phyloP scores from a whole-genome alignment of 2,329 filamentous ascomycete species.

The Talaromyces sp. region DNA sequence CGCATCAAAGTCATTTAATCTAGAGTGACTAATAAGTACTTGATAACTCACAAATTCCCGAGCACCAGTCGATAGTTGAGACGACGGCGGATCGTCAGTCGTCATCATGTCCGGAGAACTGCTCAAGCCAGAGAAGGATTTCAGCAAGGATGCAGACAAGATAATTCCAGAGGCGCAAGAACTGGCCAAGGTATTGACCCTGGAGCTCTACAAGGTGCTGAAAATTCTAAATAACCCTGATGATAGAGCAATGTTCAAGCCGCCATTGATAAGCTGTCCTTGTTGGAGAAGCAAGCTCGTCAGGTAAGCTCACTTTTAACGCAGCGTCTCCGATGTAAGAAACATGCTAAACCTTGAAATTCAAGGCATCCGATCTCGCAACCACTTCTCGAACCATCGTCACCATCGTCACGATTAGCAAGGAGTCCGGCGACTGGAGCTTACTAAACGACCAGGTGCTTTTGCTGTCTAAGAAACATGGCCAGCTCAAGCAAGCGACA shows the following conservation, averaged over 20 bases:
- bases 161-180: constrained; percentile 86
- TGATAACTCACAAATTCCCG: background rate
- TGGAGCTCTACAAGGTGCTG: background rate
- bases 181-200: constrained; percentile 68
- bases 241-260: constrained; percentile 65
- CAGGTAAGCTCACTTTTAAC: constrained; percentile 58
- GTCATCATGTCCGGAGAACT: constrained; percentile 72
- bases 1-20: background rate
- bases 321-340: constrained; percentile 14
- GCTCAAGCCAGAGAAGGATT: constrained; percentile 97
- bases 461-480: constrained; percentile 97
- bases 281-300: constrained; percentile 92
- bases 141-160: constrained; percentile 90
- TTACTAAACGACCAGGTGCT: constrained; percentile 95
- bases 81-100: constrained; percentile 22
- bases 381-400: constrained; percentile 88
- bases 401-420: constrained; percentile 88
- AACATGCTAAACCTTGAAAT: background rate
- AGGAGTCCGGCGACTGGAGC: constrained; percentile 87
- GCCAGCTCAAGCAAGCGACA: constrained; percentile 97
- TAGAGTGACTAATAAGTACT: background rate
- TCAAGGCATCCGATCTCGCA: constrained; percentile 85
- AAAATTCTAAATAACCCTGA: background rate
- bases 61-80: background rate
- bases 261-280: constrained; percentile 88